Percentiles rank a stretch among this genome's conserved stretches.
Conservation (phyloP, 2,329 filamentous ascomycete genomes). For the Curvularia sp. region DNA sequence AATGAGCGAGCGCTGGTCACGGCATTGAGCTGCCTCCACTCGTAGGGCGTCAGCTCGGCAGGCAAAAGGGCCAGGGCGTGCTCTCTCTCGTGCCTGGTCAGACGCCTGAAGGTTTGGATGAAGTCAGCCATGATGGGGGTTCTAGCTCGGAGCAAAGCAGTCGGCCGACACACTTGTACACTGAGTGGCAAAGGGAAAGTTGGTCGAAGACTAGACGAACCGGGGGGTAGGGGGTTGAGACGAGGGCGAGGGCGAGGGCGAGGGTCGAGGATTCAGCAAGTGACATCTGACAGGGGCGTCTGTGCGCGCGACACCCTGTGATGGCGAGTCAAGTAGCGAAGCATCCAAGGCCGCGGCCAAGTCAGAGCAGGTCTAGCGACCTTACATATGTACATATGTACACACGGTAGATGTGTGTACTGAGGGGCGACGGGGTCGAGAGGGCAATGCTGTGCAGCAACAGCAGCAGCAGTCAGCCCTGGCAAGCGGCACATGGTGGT, state of each 20-base stretch:
- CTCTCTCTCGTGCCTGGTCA: slow-evolving; percentile 24
- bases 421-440: no score
- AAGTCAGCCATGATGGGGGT: slow-evolving; percentile 16
- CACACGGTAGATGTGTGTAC: background rate
- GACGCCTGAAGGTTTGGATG: slow-evolving; percentile 28
- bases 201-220: slow-evolving; percentile 7
- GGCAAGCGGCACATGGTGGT: no score
- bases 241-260: slow-evolving; percentile 9
- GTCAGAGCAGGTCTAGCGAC: background rate
- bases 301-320: slow-evolving; percentile 8
- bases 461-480: background rate
- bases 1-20: slow-evolving; percentile 34
- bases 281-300: slow-evolving; percentile 10
- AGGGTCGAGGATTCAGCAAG: slow-evolving; percentile 4
- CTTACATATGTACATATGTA: background rate
- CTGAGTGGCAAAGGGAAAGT: slow-evolving; percentile 12
- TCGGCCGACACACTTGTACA: background rate
- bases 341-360: no score
- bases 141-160: slow-evolving; percentile 4
- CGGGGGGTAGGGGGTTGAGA: no score
- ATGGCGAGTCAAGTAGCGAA: background rate
- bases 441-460: no score
- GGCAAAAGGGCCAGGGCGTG: slow-evolving; percentile 37
- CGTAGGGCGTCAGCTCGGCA: slow-evolving; percentile 36
- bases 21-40: slow-evolving; percentile 39